These are phyloP conservation scores for Blastobotrys arbuscula DNA, from an alignment of 1,139 yeast genomes.

Conservation along the genomic window DNA sequence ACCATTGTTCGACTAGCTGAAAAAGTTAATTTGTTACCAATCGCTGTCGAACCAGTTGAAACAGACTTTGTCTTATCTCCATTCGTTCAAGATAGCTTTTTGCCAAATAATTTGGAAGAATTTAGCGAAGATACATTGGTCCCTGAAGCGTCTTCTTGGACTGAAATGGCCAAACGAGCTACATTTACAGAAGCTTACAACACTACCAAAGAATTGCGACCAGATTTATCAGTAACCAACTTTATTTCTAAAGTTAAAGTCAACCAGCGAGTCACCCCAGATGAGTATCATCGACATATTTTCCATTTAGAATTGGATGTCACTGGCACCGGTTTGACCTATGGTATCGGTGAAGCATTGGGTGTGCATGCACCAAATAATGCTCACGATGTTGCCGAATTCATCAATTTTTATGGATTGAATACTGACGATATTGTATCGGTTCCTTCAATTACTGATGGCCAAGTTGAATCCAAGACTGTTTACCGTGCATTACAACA, in stretches of 20 bases:
- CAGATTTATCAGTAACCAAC: slow-evolving; percentile 83
- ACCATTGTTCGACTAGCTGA: slow-evolving; percentile 61
- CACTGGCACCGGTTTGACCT: slow-evolving; percentile 83
- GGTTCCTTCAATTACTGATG: slow-evolving; percentile 62
- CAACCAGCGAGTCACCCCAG: slow-evolving; percentile 89
- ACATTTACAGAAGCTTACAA: slow-evolving; percentile 78
- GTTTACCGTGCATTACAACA: slow-evolving; percentile 76
- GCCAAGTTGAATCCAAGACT: slow-evolving; percentile 63
- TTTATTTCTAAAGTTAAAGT: slow-evolving; percentile 86
- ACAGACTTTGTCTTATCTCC: slow-evolving; percentile 19
- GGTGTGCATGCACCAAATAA: slow-evolving; percentile 93
- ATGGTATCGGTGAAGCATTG: slow-evolving; percentile 93
- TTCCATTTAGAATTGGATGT: slow-evolving; percentile 95
- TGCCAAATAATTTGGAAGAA: slow-evolving; percentile 39
- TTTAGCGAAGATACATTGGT: slow-evolving; percentile 47
- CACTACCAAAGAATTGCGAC: slow-evolving; percentile 58
- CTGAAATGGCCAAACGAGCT: slow-evolving; percentile 63
- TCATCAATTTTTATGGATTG: slow-evolving; percentile 66
- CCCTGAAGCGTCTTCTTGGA: slow-evolving; percentile 40
- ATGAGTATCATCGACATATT: slow-evolving; percentile 85
- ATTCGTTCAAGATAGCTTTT: slow-evolving; percentile 33
- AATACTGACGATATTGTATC: slow-evolving; percentile 63
- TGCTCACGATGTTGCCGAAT: slow-evolving; percentile 55
- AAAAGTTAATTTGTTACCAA: slow-evolving; percentile 31
- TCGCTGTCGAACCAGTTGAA: slow-evolving; percentile 21